A percentile compares a stretch with the other conserved stretches of the same genome.
Conservation (phyloP, 2,329 filamentous ascomycete genomes). For the Furcasterigmium furcatum region DNA sequence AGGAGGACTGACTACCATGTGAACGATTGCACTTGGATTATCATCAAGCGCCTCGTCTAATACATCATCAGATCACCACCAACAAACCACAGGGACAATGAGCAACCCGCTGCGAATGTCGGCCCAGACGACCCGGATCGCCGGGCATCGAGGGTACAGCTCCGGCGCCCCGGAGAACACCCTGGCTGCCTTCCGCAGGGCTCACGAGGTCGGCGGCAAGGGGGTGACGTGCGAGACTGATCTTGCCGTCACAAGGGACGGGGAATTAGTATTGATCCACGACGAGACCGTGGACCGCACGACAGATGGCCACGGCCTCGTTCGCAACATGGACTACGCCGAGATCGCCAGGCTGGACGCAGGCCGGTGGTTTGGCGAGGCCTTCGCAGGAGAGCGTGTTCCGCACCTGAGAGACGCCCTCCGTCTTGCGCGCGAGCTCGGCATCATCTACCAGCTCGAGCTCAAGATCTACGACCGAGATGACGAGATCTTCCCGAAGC, state of each 20-base stretch:
- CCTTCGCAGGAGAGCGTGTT: constrained; percentile 6
- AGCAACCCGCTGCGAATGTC: no score
- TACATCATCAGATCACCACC: no score
- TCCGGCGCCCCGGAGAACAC: no score
- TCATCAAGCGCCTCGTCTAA: no score
- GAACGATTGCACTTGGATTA: no score
- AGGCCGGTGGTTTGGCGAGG: constrained; percentile 6
- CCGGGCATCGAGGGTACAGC: no score
- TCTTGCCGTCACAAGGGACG: constrained; percentile 8
- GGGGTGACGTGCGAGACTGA: constrained; percentile 8
- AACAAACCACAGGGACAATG: no score
- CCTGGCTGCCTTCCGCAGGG: no score
- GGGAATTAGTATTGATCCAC: constrained; percentile 7
- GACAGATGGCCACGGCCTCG: constrained; percentile 8
- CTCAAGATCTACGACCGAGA: constrained; percentile 9
- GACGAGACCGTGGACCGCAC: constrained; percentile 9
- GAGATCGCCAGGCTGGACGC: constrained; percentile 7
- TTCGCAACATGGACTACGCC: constrained; percentile 5
- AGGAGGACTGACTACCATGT: no score
- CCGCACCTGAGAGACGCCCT: constrained; percentile 6
- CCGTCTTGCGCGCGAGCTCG: constrained; percentile 5
- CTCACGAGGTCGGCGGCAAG: no score
- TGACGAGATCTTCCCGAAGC: constrained; percentile 6
- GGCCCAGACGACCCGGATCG: no score
- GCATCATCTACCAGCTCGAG: constrained; percentile 8